Evolutionary conservation across 108 stramenopile genomes (phyloP), one percentile per base, ranked within the genome.

Genomic region (Cyclotella baltica): DNA sequence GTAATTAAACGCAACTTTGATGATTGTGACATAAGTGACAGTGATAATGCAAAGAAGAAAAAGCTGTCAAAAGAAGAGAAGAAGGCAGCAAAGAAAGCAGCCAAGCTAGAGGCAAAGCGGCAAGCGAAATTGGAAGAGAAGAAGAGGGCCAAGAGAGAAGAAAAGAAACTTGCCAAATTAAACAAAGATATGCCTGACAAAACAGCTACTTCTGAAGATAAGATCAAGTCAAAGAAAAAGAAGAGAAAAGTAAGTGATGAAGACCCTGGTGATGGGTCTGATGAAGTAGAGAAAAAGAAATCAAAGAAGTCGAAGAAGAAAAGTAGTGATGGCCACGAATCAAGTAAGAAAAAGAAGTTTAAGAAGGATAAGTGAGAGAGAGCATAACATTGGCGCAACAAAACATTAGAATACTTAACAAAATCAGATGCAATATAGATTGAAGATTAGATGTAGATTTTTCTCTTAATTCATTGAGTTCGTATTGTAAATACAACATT

Each of bases 1-100:
- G 62, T 48, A 23, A 95, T 95, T 52, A 91, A 95, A 62, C 85
- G 92, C 2, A 88, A 92, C 64, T 95, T 95, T 72, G 91, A 90
- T 38, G 89, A 93, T 83, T 67, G 72, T 27, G 55, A 73, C 31
- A 62, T 71, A 30, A 47, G 75, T 2, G 69, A 47, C 5, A 28
- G 20, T 62, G 20, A 34, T 22, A 62, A 68, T 16, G 46, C 58
- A n/a, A 55, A 64, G n/a, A 52, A 56, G 9, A 63, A 71, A 35
- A 51, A 73, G 28, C 38, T 68, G 35, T 67, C 30, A 22, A 80
- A 84, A 53, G 67, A 80, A 48, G 51, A 75, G 61, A 57, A 51
- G 11, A 83, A 78, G 43, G 56, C 25, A 3, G 75, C 63, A 25
- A 73, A 72, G 52, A 76, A 62, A 31, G 64, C 51, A 27, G 62